Evolutionary conservation across 2,329 filamentous ascomycete species (phyloP), one percentile per base, ranked within the genome.

Genomic region (Xylariaceae sp.): DNA sequence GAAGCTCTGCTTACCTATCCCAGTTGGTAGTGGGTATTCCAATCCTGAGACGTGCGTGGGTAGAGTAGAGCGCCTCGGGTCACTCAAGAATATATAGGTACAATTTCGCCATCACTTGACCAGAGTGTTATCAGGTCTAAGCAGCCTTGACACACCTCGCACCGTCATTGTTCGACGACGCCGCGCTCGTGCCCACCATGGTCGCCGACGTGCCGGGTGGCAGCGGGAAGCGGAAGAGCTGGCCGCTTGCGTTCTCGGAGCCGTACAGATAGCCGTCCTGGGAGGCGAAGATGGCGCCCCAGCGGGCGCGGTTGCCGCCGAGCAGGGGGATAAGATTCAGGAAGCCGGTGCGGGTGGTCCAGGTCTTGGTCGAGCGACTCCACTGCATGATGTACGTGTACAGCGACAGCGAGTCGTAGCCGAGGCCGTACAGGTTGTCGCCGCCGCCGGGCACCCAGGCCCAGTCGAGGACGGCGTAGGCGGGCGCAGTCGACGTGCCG

Each of bases 361-460:
- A 37, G 5, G 32, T 16, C 32, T 37, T 37, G 32, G 32, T 37
- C 6, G 32, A 3, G 5, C 32, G 32, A 10, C 32, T 37, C 32
- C 32, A 37, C 32, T 37, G 32, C 32, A 37, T 37, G 5, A 14
- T 16, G 32, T 37, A 37, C 32, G 32, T 37, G 9, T 3, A 7
- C 32, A 37, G 32, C 32, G 32, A 2, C 2, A 44, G 18, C 43
- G 12, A 3, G 32, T 37, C 32, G 32, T 37, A 37, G 9, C 32
- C 20, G 16, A 53, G n/a, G 9, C 19, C 12, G 23, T 32, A 53
- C 32, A 53, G 18, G 44, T 42, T 40, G 19, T 14, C 16, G 9
- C 50, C 50, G 12, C 32, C 50, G 20, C 16, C 44, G 9, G 50
- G 50, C 16, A 53, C 37, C 23, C 47, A 42, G 3, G 42, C 50